Base-by-base conservation (phyloP, 768 basidiomycete genomes). In the Butyriboletus loyo region DNA sequence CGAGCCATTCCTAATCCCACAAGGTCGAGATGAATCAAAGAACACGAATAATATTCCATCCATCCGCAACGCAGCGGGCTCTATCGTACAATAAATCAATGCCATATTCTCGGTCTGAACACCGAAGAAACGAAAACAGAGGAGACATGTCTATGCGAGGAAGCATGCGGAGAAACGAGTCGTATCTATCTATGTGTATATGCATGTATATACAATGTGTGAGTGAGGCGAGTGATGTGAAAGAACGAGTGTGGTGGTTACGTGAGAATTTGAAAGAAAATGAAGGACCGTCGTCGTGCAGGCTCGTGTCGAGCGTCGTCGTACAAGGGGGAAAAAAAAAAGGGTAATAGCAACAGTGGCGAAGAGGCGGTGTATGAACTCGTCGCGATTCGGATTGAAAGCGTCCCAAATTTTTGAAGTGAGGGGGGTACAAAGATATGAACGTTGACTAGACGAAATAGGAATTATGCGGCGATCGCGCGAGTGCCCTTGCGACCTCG, bases 21-120 rank as follows among this genome's bases (percentile, higher is more conserved):
- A 13, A 24, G 35, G 32, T 24, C n/a, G 7, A 0, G 28, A 47
- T 34, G 38, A 35, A 64, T 44, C 59, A 65, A 65, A 66, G 62
- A 66, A 56, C 57, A 34, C 58, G 30, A 65, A 66, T 64, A 55
- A 53, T 63, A 68, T 68, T 68, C 66, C 66, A 66, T 66, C 66
- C 66, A 35, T 67, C 56, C 63, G 65, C 61, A 52, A 10, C 27
- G 42, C 2, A 13, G 54, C 56, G 54, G 50, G 35, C 49, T 68
- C 61, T 68, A 68, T 64, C 60, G 66, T 68, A 68, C 66, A 68
- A 68, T 70, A 67, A 70, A 57, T 67, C 66, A 67, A 68, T 70
- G 68, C 68, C 55, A 67, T 58, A 66, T 56, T 65, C 55, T 64
- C 68, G 54, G 49, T 19, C 21, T 41, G 46, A 42, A 40, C 25